Base-by-base conservation (phyloP, 805 yeast species). In the Saccharomycopsis oosterbeekiorum region DNA sequence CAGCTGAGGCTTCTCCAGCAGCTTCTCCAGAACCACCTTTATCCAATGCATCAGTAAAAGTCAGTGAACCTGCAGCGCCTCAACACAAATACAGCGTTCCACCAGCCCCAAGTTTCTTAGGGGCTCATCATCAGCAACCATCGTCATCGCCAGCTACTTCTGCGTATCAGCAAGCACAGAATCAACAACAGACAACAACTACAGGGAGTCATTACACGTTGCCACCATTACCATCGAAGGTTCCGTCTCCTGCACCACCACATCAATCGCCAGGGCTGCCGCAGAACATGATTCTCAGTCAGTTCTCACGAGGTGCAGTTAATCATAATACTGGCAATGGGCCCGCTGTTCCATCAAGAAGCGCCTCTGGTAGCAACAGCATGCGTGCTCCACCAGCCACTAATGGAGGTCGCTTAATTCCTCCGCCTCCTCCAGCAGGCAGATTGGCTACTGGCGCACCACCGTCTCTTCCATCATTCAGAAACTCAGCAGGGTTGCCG, bases 211-310 rank as follows among this genome's bases (percentile, higher is more conserved):
- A 40, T 26, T 43, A 43, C 21, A 62, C 62, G 14, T 62, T 60
- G 2, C 63, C 65, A 14, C 65, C 65, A 41, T 58, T 62, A 26
- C 65, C 65, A 11, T 59, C 61, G 15, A 62, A 62, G 37, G 14
- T 59, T 5, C 63, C 65, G 19, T 43, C 43, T 17, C 17, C 34
- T 29, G 34, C 17, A 9, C 19, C 17, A 9, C 19, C 24, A n/a
- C 19, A 55, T 17, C 59, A 15, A 24, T 6, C 36, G 29, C 36
- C 26, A 53, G 19, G 11, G 21, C 29, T 17, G 15, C 58, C 34
- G 40, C 61, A n/a, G 53, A 37, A 50, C 42, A 17, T 26, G 8
- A 41, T 50, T 43, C 54, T 43, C 12, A 24, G 15, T 43, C 55
- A 53, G 21, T 36, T 36, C n/a, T 24, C 39, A 5, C 19, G 37